Evolutionary conservation across 2,329 filamentous ascomycete species (phyloP).

Genomic region (Cephalotrichum gorgonifer): DNA sequence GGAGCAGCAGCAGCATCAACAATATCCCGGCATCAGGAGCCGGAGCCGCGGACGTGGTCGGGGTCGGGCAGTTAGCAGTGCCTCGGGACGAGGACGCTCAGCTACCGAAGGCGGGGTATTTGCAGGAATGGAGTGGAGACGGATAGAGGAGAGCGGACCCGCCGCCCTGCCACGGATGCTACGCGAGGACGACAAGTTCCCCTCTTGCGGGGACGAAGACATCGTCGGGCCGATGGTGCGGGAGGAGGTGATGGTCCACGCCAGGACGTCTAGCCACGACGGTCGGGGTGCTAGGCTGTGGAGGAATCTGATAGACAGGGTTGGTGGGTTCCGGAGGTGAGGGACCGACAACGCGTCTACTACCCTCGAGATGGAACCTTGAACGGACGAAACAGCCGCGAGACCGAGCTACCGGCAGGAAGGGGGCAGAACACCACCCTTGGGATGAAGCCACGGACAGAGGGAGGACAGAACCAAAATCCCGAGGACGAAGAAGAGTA

Average conservation of each 20-base stretch:
- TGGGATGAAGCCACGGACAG: too few relatives aligned
- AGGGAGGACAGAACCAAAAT: too few relatives aligned
- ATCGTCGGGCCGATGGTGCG: constrained; percentile 87
- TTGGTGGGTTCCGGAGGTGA: constrained; percentile 1
- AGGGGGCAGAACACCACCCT: too few relatives aligned
- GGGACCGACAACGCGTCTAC: too few relatives aligned
- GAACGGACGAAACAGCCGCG: not conserved
- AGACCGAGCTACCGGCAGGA: too few relatives aligned
- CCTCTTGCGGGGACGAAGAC: constrained; percentile 77
- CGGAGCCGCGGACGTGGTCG: constrained; percentile 26
- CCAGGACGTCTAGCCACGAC: constrained; percentile 30
- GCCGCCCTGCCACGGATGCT: constrained; percentile 59
- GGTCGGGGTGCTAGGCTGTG: constrained; percentile 35
- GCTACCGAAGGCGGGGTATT: constrained; percentile 24
- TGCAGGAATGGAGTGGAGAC: constrained; percentile 30
- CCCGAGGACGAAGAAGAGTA: too few relatives aligned
- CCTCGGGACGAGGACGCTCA: constrained; percentile 18
- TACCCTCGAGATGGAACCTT: not conserved
- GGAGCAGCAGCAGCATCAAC: constrained; percentile 3
- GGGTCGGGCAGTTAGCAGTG: constrained; percentile 30
- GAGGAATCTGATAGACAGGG: constrained; percentile 9
- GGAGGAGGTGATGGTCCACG: constrained; percentile 42
- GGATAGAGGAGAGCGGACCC: constrained; percentile 45
- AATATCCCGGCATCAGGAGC: constrained; percentile 25
- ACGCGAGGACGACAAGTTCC: constrained; percentile 75